These are phyloP conservation scores for Hygrophorus pudorinus DNA, from an alignment of 768 basidiomycete species.

Conservation along the genomic window DNA sequence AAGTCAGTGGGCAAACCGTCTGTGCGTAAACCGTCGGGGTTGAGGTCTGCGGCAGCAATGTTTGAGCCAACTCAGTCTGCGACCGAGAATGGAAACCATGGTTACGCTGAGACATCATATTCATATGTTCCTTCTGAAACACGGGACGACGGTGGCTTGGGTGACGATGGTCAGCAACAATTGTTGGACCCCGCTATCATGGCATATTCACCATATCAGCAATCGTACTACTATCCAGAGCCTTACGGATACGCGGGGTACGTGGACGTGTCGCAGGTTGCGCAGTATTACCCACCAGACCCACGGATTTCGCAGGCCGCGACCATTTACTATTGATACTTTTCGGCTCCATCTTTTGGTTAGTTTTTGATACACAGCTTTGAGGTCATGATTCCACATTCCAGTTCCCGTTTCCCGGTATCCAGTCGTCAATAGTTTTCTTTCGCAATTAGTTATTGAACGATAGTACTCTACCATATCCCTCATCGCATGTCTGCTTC, in stretches of 20 bases:
- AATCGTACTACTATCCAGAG: slow-evolving; percentile 65
- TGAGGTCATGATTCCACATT: too few relatives aligned
- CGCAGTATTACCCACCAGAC: slow-evolving; percentile 55
- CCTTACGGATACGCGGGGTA: slow-evolving; percentile 58
- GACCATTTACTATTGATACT: slow-evolving; percentile 47
- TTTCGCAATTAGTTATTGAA: too few relatives aligned
- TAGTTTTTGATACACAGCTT: slow-evolving; percentile 6
- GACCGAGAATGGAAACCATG: slow-evolving; percentile 10
- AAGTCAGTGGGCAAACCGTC: slow-evolving; percentile 20
- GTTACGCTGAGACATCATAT: background rate
- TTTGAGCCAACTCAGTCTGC: slow-evolving; percentile 36
- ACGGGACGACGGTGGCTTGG: slow-evolving; percentile 13
- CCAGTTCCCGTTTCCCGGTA: too few relatives aligned
- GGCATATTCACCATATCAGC: slow-evolving; percentile 49
- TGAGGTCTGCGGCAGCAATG: slow-evolving; percentile 41
- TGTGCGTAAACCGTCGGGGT: slow-evolving; percentile 23
- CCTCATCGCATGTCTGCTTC: too few relatives aligned
- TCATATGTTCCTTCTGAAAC: slow-evolving; percentile 18
- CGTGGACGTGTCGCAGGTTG: slow-evolving; percentile 56
- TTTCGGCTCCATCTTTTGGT: slow-evolving; percentile 12
- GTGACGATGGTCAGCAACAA: slow-evolving; percentile 15
- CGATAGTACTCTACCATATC: too few relatives aligned
- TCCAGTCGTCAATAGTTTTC: too few relatives aligned
- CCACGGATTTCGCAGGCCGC: slow-evolving; percentile 35
- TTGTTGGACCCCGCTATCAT: slow-evolving; percentile 31